Evolutionary conservation across 2,329 filamentous ascomycete genomes (phyloP).

Genomic region (Claviceps spartinae): DNA sequence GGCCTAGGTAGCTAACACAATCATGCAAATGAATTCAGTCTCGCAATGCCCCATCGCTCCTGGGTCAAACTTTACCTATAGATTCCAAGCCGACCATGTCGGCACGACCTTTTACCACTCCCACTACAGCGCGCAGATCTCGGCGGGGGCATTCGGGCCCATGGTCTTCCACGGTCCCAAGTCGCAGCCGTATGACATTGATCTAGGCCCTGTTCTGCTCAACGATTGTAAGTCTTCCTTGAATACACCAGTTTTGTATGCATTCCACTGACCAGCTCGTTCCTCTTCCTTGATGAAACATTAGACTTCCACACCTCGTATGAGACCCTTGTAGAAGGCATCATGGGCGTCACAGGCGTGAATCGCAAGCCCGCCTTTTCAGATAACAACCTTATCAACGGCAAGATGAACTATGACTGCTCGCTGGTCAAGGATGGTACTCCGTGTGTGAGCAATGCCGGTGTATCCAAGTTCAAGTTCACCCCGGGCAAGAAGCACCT

Average conservation of each 20-base stretch:
- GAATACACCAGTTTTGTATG: too few relatives aligned
- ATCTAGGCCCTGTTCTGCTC: conserved; percentile 45
- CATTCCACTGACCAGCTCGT: too few relatives aligned
- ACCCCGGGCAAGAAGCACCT: not conserved
- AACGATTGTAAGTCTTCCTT: conserved; percentile 32
- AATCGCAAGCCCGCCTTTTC: conserved; percentile 10
- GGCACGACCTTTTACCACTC: conserved; percentile 48
- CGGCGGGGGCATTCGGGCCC: conserved; percentile 44
- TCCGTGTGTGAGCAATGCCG: not conserved
- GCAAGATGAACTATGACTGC: conserved; percentile 12
- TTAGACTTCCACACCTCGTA: conserved; percentile 24
- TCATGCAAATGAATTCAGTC: conserved; percentile 5
- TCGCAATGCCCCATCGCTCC: conserved; percentile 36
- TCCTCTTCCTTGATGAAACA: not conserved
- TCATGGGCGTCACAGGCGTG: not conserved
- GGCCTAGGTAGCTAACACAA: not conserved
- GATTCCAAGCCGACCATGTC: conserved; percentile 40
- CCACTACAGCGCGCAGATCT: conserved; percentile 36
- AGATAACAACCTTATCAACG: conserved; percentile 33
- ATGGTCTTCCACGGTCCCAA: conserved; percentile 49
- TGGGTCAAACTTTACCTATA: conserved; percentile 40
- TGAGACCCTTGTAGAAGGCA: conserved; percentile 17
- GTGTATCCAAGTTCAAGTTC: conserved; percentile 23
- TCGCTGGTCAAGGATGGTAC: not conserved
- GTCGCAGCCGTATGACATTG: conserved; percentile 46